Percentiles rank a stretch among this genome's conserved stretches.
These are phyloP conservation scores for Hymenoscyphus scutula DNA, from an alignment of 2,329 filamentous ascomycete species.

Conservation along the genomic window DNA sequence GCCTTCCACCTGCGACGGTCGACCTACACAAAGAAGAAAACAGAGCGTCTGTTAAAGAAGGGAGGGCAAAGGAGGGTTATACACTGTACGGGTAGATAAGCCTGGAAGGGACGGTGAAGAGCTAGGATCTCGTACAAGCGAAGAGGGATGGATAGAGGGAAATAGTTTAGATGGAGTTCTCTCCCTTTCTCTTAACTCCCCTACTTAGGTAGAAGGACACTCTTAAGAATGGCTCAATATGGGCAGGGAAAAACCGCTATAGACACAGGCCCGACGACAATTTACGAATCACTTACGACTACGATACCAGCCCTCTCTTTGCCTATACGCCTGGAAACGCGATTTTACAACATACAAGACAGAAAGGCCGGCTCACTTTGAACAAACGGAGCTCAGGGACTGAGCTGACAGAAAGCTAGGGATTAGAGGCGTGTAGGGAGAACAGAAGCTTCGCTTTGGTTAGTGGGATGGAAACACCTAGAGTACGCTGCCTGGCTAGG, in stretches of 20 bases:
- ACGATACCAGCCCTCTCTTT: constrained; percentile 5
- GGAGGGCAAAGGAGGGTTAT: background rate
- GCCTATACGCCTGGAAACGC: constrained; percentile 1
- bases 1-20: background rate
- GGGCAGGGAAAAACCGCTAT: constrained; percentile 1
- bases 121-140: background rate
- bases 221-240: background rate
- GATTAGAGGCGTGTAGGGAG: constrained; percentile 11
- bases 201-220: background rate
- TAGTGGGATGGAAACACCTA: constrained; percentile 17
- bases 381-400: background rate
- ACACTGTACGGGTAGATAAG: constrained; percentile 2
- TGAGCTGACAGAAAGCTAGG: background rate
- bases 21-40: constrained; percentile 6
- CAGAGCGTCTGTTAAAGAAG: constrained; percentile 10
- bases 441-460: constrained; percentile 15
- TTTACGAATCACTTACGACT: background rate
- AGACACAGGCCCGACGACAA: constrained; percentile 5
- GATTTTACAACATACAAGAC: constrained; percentile 7
- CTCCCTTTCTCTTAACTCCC: no score
- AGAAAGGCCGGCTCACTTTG: constrained; percentile 7
- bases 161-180: no score
- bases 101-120: background rate
- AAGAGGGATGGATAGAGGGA: no score
- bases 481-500: constrained; percentile 17